Conservation (phyloP, 768 basidiomycete species). For the Steccherinum ochraceum region DNA sequence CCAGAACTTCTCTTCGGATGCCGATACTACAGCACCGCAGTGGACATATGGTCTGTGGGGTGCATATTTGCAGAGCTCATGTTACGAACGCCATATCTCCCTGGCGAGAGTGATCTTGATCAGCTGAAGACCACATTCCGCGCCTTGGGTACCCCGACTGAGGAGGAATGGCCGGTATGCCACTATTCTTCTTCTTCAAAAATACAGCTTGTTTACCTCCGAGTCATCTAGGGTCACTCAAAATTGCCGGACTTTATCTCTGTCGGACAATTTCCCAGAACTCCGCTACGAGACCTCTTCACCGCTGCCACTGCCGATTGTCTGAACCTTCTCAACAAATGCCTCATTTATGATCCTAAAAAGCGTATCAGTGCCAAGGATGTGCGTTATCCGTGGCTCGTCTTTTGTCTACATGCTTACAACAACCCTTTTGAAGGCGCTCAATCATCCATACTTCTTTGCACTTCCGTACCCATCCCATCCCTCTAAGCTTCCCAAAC, state of each 20-base stretch:
- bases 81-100: slow-evolving; percentile 90
- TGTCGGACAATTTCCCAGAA: slow-evolving; percentile 80
- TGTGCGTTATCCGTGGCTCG: slow-evolving; percentile 29
- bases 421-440: slow-evolving; percentile 49
- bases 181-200: neutral
- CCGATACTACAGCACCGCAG: slow-evolving; percentile 84
- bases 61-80: slow-evolving; percentile 98
- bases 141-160: slow-evolving; percentile 92
- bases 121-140: slow-evolving; percentile 92
- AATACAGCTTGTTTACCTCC: neutral
- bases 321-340: slow-evolving; percentile 72
- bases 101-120: slow-evolving; percentile 95
- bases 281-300: slow-evolving; percentile 80
- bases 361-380: slow-evolving; percentile 75
- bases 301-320: slow-evolving; percentile 85
- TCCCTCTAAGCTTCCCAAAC: slow-evolving; percentile 84
- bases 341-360: slow-evolving; percentile 81
- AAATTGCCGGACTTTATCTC: slow-evolving; percentile 87
- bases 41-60: slow-evolving; percentile 96
- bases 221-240: slow-evolving; percentile 64
- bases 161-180: slow-evolving; percentile 93
- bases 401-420: neutral
- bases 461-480: slow-evolving; percentile 83
- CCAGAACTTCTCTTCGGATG: slow-evolving; percentile 92
- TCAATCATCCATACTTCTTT: slow-evolving; percentile 84